phyloP scores from a whole-genome alignment of 1,139 yeast species.

The Saccharomyces pastorianus region DNA sequence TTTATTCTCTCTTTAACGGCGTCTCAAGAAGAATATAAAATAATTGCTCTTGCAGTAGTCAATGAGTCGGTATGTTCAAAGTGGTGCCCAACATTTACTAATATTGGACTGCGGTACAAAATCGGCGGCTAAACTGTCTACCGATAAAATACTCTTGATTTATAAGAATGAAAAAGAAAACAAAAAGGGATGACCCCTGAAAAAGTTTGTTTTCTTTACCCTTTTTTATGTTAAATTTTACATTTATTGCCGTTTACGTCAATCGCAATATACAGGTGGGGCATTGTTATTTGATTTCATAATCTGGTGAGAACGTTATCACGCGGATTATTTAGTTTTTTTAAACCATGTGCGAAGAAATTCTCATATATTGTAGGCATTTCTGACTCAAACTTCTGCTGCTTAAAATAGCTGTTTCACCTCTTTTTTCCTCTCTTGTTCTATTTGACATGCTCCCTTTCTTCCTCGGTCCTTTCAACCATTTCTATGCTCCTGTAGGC shows the following conservation, averaged over 20 bases:
- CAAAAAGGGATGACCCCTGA: not conserved
- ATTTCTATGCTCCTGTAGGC: not conserved
- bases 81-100: not conserved
- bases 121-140: not conserved
- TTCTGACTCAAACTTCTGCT: not conserved
- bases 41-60: not conserved
- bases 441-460: not conserved
- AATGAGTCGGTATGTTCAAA: not conserved
- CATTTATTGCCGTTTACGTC: not conserved
- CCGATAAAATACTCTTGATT: not conserved
- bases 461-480: not conserved
- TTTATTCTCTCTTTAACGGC: not conserved
- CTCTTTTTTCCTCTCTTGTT: not conserved
- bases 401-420: not conserved
- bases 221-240: not conserved
- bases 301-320: not conserved
- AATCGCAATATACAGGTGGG: not conserved
- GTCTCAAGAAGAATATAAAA: not conserved
- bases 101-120: not conserved
- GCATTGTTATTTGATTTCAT: not conserved
- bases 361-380: too few relatives aligned
- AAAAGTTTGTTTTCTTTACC: not conserved
- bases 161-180: not conserved
- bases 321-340: not conserved
- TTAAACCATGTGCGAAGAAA: not conserved